A percentile compares a stretch with the other conserved stretches of the same genome.
phyloP scores from a whole-genome alignment of 352 stramenopile genomes.

The Phytophthora kernoviae region DNA sequence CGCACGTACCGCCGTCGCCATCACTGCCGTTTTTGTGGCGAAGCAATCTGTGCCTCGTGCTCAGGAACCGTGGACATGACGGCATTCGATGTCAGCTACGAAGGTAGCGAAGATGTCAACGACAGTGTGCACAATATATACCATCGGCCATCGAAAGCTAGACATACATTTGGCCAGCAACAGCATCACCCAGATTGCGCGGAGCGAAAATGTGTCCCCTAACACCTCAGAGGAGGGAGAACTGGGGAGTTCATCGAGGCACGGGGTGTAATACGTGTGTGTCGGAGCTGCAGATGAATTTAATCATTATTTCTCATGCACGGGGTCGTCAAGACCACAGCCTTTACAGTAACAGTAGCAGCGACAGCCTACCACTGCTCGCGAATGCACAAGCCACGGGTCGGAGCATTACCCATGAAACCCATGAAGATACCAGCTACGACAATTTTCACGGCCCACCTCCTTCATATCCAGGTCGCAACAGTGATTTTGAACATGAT shows the following conservation, averaged over 20 bases:
- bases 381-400: slow-evolving; percentile 15
- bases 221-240: slow-evolving; percentile 22
- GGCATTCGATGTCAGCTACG: slow-evolving; percentile 36
- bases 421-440: slow-evolving; percentile 3
- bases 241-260: slow-evolving; percentile 38
- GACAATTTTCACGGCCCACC: slow-evolving; percentile 9
- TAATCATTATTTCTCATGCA: slow-evolving; percentile 18
- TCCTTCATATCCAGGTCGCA: slow-evolving; percentile 13
- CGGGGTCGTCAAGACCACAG: slow-evolving; percentile 17
- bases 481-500: slow-evolving; percentile 16
- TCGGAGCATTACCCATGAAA: not conserved
- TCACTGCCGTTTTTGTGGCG: slow-evolving; percentile 74
- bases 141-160: slow-evolving; percentile 10
- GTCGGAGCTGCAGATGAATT: slow-evolving; percentile 41
- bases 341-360: slow-evolving; percentile 20
- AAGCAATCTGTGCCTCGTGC: slow-evolving; percentile 68
- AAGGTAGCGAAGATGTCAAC: slow-evolving; percentile 3
- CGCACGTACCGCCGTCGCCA: slow-evolving; percentile 60
- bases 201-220: slow-evolving; percentile 15
- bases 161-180: slow-evolving; percentile 18
- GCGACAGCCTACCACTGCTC: slow-evolving; percentile 28
- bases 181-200: slow-evolving; percentile 9
- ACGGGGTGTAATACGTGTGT: slow-evolving; percentile 41
- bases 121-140: slow-evolving; percentile 12
- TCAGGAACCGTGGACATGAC: slow-evolving; percentile 57